Evolutionary conservation across 1,139 yeast genomes (phyloP).

Genomic region (Blastobotrys illinoisensis): DNA sequence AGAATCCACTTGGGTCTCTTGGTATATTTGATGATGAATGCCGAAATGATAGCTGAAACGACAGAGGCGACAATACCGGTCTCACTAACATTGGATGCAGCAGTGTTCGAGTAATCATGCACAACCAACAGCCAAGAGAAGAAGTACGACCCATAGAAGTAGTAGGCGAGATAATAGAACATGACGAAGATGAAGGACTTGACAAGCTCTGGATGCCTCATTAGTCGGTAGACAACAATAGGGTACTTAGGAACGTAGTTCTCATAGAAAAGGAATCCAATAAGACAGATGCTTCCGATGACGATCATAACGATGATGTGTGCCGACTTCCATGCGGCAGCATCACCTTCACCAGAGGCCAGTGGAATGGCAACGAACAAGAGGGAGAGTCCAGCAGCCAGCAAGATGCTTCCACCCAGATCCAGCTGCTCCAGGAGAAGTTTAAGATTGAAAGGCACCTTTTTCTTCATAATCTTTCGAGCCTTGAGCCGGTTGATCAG

Average conservation of each 20-base stretch:
- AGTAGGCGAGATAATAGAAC: conserved; percentile 15
- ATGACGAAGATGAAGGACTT: conserved; percentile 13
- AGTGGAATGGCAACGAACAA: conserved; percentile 18
- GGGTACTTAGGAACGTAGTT: conserved; percentile 13
- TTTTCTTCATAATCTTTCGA: conserved; percentile 4
- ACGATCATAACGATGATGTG: conserved; percentile 12
- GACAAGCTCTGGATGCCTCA: conserved; percentile 9
- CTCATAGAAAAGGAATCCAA: conserved; percentile 15
- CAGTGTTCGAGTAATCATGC: conserved; percentile 43
- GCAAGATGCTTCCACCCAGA: conserved; percentile 15
- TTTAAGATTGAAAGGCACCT: background rate
- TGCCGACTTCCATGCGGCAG: conserved; percentile 12
- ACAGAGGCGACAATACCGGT: conserved; percentile 59
- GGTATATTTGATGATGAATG: conserved; percentile 43
- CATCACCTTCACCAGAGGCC: conserved; percentile 11
- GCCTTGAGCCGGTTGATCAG: conserved; percentile 15
- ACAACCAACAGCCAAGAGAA: conserved; percentile 46
- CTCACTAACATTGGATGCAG: conserved; percentile 58
- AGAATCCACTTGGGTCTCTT: conserved; percentile 55
- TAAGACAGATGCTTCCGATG: conserved; percentile 13
- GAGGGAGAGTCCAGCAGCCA: conserved; percentile 16
- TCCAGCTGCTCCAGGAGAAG: conserved; percentile 12
- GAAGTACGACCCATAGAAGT: conserved; percentile 16
- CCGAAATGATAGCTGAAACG: conserved; percentile 52
- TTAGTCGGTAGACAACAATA: conserved; percentile 9